Conservation (phyloP, 1,139 yeast genomes). For the Pneumocystis murina region DNA sequence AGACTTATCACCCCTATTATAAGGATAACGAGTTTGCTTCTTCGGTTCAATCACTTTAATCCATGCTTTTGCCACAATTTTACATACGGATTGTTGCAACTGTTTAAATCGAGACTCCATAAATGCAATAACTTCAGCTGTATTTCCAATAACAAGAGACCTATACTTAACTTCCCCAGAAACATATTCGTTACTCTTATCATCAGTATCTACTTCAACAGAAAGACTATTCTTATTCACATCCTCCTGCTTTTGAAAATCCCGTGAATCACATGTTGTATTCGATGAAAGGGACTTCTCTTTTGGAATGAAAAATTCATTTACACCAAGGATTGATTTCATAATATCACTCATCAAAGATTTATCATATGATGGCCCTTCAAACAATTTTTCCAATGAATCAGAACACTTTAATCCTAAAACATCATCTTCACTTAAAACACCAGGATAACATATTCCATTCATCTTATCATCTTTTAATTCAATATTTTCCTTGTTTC, state of each 20-base stretch:
- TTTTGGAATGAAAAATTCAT: neutral
- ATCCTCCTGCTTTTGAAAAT: no score
- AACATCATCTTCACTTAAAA: neutral
- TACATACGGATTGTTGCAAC: conserved; percentile 45
- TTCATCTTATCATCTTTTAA: neutral
- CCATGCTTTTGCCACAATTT: conserved; percentile 52
- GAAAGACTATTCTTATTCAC: no score
- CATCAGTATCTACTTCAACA: no score
- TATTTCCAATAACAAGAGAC: conserved; percentile 10
- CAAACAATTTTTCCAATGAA: neutral
- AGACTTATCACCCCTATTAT: conserved; percentile 35
- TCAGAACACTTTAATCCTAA: neutral
- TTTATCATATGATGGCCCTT: neutral
- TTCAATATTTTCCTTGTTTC: neutral
- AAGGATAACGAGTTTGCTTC: conserved; percentile 52
- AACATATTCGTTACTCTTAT: conserved; percentile 7
- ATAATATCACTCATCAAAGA: neutral
- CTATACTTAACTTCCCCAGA: conserved; percentile 2
- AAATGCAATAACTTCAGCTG: conserved; percentile 11
- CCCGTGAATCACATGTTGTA: no score
- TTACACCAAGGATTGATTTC: neutral
- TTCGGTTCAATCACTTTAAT: conserved; percentile 49
- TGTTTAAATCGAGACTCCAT: conserved; percentile 14
- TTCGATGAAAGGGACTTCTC: neutral
- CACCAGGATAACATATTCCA: no score